These are phyloP conservation scores for Parathielavia hyrcaniae DNA, from an alignment of 495 filamentous ascomycete species.

Conservation along the genomic window DNA sequence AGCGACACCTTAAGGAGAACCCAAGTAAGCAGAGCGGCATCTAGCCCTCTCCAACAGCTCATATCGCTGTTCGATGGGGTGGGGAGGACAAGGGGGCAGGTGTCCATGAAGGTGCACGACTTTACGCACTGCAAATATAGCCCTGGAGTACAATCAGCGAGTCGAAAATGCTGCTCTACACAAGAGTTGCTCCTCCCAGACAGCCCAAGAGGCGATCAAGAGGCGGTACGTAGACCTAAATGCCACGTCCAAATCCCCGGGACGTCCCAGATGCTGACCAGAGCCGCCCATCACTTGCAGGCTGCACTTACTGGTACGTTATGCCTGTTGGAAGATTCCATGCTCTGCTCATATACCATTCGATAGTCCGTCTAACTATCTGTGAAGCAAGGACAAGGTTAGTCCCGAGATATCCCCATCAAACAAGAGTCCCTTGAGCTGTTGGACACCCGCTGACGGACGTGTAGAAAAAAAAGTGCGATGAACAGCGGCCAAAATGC, in stretches of 20 bases:
- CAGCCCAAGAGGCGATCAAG: constrained; percentile 55
- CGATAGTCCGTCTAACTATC: constrained; percentile 15
- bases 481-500: constrained; percentile 54
- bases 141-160: neutral
- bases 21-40: neutral
- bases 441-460: neutral
- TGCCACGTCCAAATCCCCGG: neutral
- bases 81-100: neutral
- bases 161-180: constrained; percentile 51
- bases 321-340: neutral
- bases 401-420: neutral
- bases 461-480: constrained; percentile 58
- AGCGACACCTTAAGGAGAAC: neutral
- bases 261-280: neutral
- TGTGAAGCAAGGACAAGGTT: constrained; percentile 36
- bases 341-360: constrained; percentile 5
- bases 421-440: neutral
- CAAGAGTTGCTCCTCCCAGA: constrained; percentile 51
- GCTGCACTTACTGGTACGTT: constrained; percentile 54
- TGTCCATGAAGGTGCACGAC: neutral
- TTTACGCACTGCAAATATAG: neutral
- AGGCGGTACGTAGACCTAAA: constrained; percentile 47
- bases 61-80: neutral
- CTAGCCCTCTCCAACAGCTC: neutral
- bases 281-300: constrained; percentile 28